Evolutionary conservation across 1,284 basidiomycete genomes (phyloP).

Genomic region (Austroboletus sp.): DNA sequence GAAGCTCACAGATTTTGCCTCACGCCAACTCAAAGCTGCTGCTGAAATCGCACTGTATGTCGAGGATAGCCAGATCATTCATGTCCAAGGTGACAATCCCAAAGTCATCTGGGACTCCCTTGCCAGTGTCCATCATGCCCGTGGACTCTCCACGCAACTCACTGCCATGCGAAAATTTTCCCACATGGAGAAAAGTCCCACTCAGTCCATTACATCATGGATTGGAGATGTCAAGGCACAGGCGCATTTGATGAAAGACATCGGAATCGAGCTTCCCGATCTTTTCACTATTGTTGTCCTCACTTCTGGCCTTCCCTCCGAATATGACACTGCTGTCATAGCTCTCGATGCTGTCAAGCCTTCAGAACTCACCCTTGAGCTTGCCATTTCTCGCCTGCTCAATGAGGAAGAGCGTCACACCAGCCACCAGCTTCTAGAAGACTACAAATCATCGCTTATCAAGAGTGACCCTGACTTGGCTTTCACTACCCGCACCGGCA

Average conservation of each 20-base stretch:
- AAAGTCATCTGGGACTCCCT: too few relatives aligned
- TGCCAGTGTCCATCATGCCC: not conserved
- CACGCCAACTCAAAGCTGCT: too few relatives aligned
- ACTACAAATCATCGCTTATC: not conserved
- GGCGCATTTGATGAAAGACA: not conserved
- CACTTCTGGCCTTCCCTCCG: too few relatives aligned
- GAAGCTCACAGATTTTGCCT: too few relatives aligned
- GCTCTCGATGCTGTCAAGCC: too few relatives aligned
- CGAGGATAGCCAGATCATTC: too few relatives aligned
- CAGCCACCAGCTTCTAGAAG: not conserved
- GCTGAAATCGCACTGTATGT: too few relatives aligned
- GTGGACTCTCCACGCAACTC: not conserved
- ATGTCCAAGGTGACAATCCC: too few relatives aligned
- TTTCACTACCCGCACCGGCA: not conserved
- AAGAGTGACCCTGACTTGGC: not conserved
- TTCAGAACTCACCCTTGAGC: constrained; percentile 1
- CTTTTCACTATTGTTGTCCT: too few relatives aligned
- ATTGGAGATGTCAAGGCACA: constrained; percentile 1
- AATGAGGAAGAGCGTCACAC: not conserved
- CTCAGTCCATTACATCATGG: too few relatives aligned
- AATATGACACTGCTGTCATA: too few relatives aligned
- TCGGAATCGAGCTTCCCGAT: too few relatives aligned
- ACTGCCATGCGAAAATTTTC: not conserved
- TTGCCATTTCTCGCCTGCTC: constrained; percentile 1
- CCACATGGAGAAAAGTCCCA: not conserved